These are phyloP conservation scores for Helotiales sp. DNA, from an alignment of 2,329 filamentous ascomycete species.

Conservation along the genomic window DNA sequence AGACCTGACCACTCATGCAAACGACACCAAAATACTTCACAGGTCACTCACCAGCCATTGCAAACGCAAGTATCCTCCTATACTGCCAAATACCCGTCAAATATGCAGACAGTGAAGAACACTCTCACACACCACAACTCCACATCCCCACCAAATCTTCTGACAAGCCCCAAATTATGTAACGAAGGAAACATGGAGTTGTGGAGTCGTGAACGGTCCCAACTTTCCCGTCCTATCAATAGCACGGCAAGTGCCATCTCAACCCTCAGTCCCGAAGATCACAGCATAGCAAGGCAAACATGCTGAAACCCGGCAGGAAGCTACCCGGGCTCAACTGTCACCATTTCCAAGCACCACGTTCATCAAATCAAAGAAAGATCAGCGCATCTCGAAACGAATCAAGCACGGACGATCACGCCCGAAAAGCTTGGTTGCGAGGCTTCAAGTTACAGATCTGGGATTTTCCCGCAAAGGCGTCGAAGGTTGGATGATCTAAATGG, in stretches of 20 bases:
- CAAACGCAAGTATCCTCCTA: neutral
- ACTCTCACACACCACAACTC: no score
- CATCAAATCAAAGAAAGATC: neutral
- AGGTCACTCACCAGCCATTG: neutral
- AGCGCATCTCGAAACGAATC: neutral
- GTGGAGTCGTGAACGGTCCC: no score
- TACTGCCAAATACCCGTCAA: neutral
- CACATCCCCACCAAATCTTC: no score
- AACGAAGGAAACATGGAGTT: neutral
- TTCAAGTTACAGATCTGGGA: neutral
- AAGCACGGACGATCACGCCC: conserved; percentile 5
- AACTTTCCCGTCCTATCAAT: neutral
- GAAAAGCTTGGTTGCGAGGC: neutral
- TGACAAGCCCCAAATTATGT: neutral
- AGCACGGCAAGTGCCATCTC: neutral
- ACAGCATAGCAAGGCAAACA: neutral
- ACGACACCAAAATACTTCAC: neutral
- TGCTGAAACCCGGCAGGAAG: conserved; percentile 1
- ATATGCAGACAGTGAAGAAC: neutral
- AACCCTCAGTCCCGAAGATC: neutral
- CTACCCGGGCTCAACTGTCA: neutral
- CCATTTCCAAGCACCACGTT: neutral
- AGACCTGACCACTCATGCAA: neutral
- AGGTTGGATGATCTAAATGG: neutral
- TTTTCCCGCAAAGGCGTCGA: neutral